Evolutionary conservation across 1,139 yeast genomes (phyloP), one percentile per base, ranked within the genome.

Genomic region (Pichia sp.): DNA sequence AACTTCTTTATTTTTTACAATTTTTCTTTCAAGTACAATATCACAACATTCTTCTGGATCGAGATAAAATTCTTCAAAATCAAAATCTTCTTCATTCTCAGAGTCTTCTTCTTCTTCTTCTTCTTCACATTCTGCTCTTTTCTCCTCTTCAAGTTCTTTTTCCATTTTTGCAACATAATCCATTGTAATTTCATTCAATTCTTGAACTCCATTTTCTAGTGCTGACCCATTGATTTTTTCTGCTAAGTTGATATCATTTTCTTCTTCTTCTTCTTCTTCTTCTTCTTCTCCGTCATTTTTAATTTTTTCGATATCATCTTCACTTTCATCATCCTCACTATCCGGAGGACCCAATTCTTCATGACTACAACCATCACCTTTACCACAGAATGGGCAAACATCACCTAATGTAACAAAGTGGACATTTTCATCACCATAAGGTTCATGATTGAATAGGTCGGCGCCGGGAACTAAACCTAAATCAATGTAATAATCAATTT

Each of bases 391-490:
- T 2, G 64, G 75, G 66, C 96, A 89, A 0, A 86, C 95, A 26
- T 77, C 81, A 29, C 75, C 83, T 30, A 77, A 70, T 42, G 90
- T 75, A 48, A 84, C 85, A 62, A 89, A 89, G 63, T 85, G 87
- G 7, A 84, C 89, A 58, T 80, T 73, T 47, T 82, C 85, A 40
- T 75, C 70, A 1, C 67, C 70, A 30, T 53, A 70, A 11, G 75
- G 74, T 37, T 77, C 68, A 61, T 88, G 96, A 57, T 89, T 89
- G 68, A 89, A 89, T 44, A 90, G 68, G 64, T 90, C 96, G 0
- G 96, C 97, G 16, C 90, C 90, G 0, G 97, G 96, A 29, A 89
- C 96, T 51, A 90, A 68, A 0, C 85, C 86, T 38, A 84, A 73
- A 26, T 82, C 85, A 57, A 83, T 86, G 62, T 68, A 88, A 43